These are phyloP conservation scores for Tubosaeta brunneosetosa DNA, from an alignment of 768 basidiomycete species.

Conservation along the genomic window DNA sequence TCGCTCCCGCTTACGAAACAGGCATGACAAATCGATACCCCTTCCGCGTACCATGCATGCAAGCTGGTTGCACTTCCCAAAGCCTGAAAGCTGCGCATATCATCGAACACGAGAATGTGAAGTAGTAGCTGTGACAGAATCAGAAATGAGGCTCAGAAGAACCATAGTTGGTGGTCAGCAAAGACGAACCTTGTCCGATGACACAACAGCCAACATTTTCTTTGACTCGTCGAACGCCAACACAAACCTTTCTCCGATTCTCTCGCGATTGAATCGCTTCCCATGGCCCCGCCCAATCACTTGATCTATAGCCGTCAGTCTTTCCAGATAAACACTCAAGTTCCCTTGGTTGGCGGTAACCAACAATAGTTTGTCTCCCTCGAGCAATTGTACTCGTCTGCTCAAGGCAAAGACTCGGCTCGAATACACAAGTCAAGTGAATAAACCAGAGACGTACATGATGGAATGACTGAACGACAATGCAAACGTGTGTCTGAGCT, in stretches of 20 bases:
- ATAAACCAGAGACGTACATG: slow-evolving; percentile 5
- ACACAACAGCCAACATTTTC: neutral
- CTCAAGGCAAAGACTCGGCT: neutral
- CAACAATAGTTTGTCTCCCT: slow-evolving; percentile 37
- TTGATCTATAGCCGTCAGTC: slow-evolving; percentile 25
- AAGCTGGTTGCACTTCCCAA: slow-evolving; percentile 41
- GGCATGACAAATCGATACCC: slow-evolving; percentile 28
- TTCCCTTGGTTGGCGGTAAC: slow-evolving; percentile 36
- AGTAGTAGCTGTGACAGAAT: slow-evolving; percentile 29
- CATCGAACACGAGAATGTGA: slow-evolving; percentile 47
- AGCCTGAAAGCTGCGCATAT: slow-evolving; percentile 38
- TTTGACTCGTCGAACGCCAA: slow-evolving; percentile 25
- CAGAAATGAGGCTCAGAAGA: too few relatives aligned
- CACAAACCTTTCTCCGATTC: slow-evolving; percentile 42
- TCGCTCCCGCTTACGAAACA: slow-evolving; percentile 48
- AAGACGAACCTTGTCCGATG: slow-evolving; percentile 35
- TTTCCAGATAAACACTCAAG: slow-evolving; percentile 39
- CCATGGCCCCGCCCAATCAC: slow-evolving; percentile 26
- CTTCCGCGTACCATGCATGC: slow-evolving; percentile 37
- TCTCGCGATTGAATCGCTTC: slow-evolving; percentile 39
- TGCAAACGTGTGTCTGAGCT: slow-evolving; percentile 10
- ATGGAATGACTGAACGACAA: slow-evolving; percentile 19
- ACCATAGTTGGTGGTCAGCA: neutral
- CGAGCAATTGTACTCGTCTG: slow-evolving; percentile 40
- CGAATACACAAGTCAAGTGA: neutral